These are phyloP conservation scores for Aspergillus costaricaensis DNA, from an alignment of 2,329 filamentous ascomycete species.

Conservation along the genomic window DNA sequence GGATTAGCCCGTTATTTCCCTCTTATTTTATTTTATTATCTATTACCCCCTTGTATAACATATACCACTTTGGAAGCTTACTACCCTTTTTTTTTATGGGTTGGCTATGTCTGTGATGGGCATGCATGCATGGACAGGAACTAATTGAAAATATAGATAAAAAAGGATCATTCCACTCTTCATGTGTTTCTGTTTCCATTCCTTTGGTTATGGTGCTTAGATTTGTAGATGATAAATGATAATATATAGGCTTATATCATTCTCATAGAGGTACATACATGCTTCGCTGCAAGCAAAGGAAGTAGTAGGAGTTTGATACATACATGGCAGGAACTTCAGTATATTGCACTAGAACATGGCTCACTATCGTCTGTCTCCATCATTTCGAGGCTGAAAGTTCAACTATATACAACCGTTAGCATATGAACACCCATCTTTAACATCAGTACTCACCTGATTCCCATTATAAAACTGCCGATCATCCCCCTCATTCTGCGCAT, in stretches of 20 bases:
- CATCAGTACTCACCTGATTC: conserved; percentile 67
- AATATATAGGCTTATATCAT: not conserved
- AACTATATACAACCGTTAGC: conserved; percentile 14
- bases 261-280: not conserved
- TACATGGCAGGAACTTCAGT: not conserved
- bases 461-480: conserved; percentile 84
- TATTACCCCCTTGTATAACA: conserved; percentile 4
- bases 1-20: conserved; percentile 16
- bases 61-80: not conserved
- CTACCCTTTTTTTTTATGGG: conserved; percentile 3
- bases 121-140: conserved; percentile 10
- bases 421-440: not conserved
- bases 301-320: not conserved
- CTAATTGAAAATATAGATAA: conserved; percentile 10
- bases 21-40: not conserved
- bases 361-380: conserved; percentile 15
- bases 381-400: conserved; percentile 25
- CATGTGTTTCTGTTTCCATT: not conserved
- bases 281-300: not conserved
- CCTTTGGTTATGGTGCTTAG: not conserved
- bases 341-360: not conserved
- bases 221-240: not conserved
- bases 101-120: conserved; percentile 1
- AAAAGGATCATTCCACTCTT: conserved; percentile 24
- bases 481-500: conserved; percentile 56